A percentile compares a stretch with the other conserved stretches of the same genome.
Evolutionary conservation across 2,329 filamentous ascomycete genomes (phyloP).

Genomic region (Monosporascus sp.): DNA sequence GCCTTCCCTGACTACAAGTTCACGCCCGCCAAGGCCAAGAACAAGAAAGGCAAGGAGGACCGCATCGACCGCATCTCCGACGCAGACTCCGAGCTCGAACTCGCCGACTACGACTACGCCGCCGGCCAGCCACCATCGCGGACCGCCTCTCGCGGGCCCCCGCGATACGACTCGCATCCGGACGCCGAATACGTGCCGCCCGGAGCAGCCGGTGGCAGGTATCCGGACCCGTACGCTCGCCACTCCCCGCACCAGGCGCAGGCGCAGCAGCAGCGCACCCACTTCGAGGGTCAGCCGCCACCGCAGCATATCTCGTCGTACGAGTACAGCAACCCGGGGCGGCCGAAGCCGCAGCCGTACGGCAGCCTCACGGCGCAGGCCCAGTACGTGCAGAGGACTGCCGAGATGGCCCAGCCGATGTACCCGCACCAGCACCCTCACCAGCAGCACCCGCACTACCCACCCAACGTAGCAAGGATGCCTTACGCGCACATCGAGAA

Average conservation of each 20-base stretch:
- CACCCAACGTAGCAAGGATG: background rate
- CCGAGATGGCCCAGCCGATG: background rate
- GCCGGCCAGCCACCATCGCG: slow-evolving; percentile 24
- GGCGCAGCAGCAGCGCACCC: background rate
- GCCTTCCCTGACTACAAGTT: slow-evolving; percentile 95
- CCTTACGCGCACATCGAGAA: slow-evolving; percentile 13
- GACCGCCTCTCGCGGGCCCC: slow-evolving; percentile 23
- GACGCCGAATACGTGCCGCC: slow-evolving; percentile 25
- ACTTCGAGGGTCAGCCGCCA: background rate
- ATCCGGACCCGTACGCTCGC: slow-evolving; percentile 9
- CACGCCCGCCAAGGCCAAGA: slow-evolving; percentile 67
- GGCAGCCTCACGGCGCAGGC: slow-evolving; percentile 6
- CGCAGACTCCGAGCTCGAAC: slow-evolving; percentile 38
- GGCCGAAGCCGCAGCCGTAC: slow-evolving; percentile 34
- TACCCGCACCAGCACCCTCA: background rate
- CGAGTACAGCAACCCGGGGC: slow-evolving; percentile 29
- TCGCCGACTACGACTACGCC: slow-evolving; percentile 41
- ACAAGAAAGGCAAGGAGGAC: slow-evolving; percentile 27
- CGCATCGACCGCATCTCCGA: slow-evolving; percentile 30
- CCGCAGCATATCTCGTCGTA: slow-evolving; percentile 23
- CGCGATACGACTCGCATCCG: slow-evolving; percentile 24
- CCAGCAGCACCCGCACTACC: background rate
- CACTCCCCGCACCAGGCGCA: background rate
- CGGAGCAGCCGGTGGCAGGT: slow-evolving; percentile 9
- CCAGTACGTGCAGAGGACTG: background rate